Base-by-base conservation (phyloP, 805 yeast species). In the Nakazawaea molendinolei region DNA sequence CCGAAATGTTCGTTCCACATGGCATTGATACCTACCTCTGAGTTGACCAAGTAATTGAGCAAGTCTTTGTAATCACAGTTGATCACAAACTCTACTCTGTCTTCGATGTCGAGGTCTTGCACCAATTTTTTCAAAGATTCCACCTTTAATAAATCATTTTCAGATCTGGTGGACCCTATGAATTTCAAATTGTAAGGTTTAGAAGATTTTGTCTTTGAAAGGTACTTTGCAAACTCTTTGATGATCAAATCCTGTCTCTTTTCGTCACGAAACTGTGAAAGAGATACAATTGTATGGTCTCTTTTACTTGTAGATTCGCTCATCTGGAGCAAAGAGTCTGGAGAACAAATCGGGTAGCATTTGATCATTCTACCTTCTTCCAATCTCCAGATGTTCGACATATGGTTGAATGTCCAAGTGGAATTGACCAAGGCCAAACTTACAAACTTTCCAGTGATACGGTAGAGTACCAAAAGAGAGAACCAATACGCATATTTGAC, bases 1-100 rank as follows among this genome's bases (percentile, higher is more conserved):
- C 99, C 99, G 56, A 92, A 92, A 62, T 92, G 99, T 63, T 92
- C 99, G 59, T 92, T 92, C 98, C 98, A 92, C 99, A 92, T 92
- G 21, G 95, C 87, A 51, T 92, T 90, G 26, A 92, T 64, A 5
- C 98, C 98, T 50, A 75, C 77, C 18, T 77, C 72, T 3, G 86
- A 72, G 10, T 56, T 60, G 9, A 61, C 48, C 23, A 94, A 63
- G 36, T 74, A 67, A 20, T 60, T 51, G 35, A 74, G 61, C 10
- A 94, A 77, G 13, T 65, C 69, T 2, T 64, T 67, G 61, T 85
- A 85, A 8, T 86, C 69, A 19, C 90, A 81, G 58, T 92, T 94
- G 5, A 83, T 69, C 1, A 78, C 62, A 49, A 87, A 80, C 31
- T 72, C 65, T 9, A 69, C 55, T 14, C 68, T 55, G 5, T 57